phyloP scores from a whole-genome alignment of 805 yeast species.

The Peterozyma toletana region DNA sequence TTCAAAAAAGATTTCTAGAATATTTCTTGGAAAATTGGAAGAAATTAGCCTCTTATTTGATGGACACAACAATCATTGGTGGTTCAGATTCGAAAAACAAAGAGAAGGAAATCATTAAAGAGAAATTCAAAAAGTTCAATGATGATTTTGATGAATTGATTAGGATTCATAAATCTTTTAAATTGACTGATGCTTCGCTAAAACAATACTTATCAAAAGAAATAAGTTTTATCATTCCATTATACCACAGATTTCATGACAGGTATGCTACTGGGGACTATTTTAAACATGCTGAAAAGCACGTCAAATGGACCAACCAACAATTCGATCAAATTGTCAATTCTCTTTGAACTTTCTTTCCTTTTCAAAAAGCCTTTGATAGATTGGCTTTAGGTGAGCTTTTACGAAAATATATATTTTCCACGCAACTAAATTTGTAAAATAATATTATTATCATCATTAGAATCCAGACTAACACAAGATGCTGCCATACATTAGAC shows the following conservation, averaged over 20 bases:
- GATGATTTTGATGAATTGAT: constrained; percentile 75
- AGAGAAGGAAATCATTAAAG: constrained; percentile 77
- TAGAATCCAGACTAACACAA: no score
- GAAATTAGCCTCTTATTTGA: constrained; percentile 62
- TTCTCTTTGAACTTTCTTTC: constrained; percentile 15
- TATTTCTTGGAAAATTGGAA: constrained; percentile 77
- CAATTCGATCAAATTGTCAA: constrained; percentile 27
- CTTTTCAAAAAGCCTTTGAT: no score
- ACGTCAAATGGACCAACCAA: constrained; percentile 40
- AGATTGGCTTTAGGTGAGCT: no score
- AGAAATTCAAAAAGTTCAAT: constrained; percentile 77
- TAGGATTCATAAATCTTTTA: constrained; percentile 55
- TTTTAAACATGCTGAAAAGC: constrained; percentile 63
- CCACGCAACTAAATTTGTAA: no score
- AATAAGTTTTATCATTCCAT: constrained; percentile 71
- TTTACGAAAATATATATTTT: no score
- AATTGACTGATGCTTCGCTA: constrained; percentile 59
- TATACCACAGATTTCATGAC: constrained; percentile 79
- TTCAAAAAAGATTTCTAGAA: constrained; percentile 69
- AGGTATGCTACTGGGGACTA: constrained; percentile 66
- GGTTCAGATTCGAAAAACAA: constrained; percentile 36
- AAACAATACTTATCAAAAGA: constrained; percentile 62
- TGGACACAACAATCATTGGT: constrained; percentile 71
- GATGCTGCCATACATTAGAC: no score
- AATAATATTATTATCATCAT: no score